phyloP scores from a whole-genome alignment of 2,329 filamentous ascomycete species.

The Aspergillus pseudoglaucus region DNA sequence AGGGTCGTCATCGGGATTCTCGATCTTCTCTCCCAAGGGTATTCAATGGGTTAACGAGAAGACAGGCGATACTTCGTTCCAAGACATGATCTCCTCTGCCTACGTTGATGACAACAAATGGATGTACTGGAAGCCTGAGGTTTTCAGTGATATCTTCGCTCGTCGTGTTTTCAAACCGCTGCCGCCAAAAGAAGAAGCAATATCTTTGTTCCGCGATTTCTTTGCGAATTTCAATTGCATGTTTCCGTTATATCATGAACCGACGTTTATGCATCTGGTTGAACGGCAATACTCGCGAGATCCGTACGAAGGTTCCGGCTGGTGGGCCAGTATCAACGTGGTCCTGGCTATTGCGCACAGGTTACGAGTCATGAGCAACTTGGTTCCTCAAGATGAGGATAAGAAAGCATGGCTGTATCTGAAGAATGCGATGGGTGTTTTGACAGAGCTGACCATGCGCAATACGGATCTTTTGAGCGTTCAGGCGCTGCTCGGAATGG shows the following conservation, averaged over 20 bases:
- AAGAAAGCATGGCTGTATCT: conserved; percentile 91
- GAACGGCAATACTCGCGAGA: conserved; percentile 89
- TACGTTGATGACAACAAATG: conserved; percentile 90
- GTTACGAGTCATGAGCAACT: conserved; percentile 88
- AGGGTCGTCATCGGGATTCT: conserved; percentile 96
- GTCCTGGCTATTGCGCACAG: conserved; percentile 89
- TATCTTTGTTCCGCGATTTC: conserved; percentile 84
- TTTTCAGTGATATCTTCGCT: conserved; percentile 87
- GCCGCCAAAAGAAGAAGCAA: conserved; percentile 77
- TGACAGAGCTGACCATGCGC: conserved; percentile 87
- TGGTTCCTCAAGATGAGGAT: conserved; percentile 85
- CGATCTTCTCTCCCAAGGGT: conserved; percentile 95
- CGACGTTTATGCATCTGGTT: conserved; percentile 96
- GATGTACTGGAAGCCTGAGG: conserved; percentile 97
- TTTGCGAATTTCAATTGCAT: conserved; percentile 99
- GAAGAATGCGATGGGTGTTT: conserved; percentile 92
- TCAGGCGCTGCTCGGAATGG: conserved; percentile 87
- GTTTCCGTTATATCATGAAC: conserved; percentile 94
- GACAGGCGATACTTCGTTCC: conserved; percentile 91
- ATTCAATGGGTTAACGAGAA: conserved; percentile 98
- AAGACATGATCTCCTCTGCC: conserved; percentile 88
- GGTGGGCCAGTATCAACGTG: conserved; percentile 97
- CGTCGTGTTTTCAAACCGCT: conserved; percentile 76
- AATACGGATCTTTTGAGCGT: conserved; percentile 94
- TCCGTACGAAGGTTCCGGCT: conserved; percentile 89